Evolutionary conservation across 768 basidiomycete genomes (phyloP), one percentile per base, ranked within the genome.

Genomic region (Leucosporidium yakuticum): DNA sequence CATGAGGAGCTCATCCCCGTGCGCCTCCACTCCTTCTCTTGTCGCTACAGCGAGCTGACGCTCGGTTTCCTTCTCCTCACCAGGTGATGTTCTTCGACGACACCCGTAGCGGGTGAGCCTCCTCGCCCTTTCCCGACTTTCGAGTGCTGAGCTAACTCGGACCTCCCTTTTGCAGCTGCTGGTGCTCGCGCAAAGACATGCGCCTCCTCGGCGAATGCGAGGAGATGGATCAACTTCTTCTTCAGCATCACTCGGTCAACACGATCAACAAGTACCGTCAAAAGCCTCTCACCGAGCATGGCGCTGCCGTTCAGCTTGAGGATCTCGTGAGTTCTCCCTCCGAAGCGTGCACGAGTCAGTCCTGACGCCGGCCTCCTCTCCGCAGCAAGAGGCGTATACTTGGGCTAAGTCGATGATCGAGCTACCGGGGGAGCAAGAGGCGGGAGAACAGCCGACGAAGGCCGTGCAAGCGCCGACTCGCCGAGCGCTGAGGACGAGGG

Each of bases 161-260:
- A 6, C 11, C 48, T 34, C 49, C 19, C 34, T 23, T 20, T 14
- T 15, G 32, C 53, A 67, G 67, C 27, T 56, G 62, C 27, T 68
- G 67, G 67, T 50, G 50, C 36, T 7, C n/a, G 25, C 61, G 57
- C 29, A 4, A 2, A 2, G 29, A 32, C 2, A 15, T 68, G 39
- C 50, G 58, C 17, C 47, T 63, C 29, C 39, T 68, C 20, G 67
- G 67, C 34, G 67, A 68, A n/a, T 36, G 53, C 55, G 31, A 59
- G 44, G 62, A 68, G 58, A 59, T 68, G 20, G 67, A 68, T 36
- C 32, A 55, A 27, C 36, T 68, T n/a, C 55, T 67, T 34, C 23
- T 59, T 17, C 7, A 49, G 3, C 48, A 23, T 14, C 20, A n/a
- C 12, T 49, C 53, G 4, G 31, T 67, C 61, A 50, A n/a, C n/a